phyloP scores from a whole-genome alignment of 2,329 filamentous ascomycete genomes.

The Hirsutella minnesotensis region DNA sequence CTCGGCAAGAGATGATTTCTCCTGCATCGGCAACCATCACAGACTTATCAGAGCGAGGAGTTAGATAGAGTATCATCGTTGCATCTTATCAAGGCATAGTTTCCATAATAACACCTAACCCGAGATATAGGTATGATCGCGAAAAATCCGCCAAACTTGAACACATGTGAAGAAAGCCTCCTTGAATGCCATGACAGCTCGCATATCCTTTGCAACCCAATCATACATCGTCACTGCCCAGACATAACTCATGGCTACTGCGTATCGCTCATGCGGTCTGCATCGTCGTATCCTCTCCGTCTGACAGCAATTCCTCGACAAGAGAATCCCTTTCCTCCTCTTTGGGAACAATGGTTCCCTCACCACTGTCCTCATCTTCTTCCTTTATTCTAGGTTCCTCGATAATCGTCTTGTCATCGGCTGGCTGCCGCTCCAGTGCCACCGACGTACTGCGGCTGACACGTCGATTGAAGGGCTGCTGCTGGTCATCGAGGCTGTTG shows the following conservation, averaged over 20 bases:
- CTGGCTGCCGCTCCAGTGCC: slow-evolving; percentile 13
- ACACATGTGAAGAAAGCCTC: not conserved
- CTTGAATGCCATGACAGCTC: not conserved
- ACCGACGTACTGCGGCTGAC: slow-evolving; percentile 34
- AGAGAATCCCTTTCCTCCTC: slow-evolving; percentile 22
- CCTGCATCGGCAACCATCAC: too few relatives aligned
- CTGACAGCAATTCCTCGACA: slow-evolving; percentile 27
- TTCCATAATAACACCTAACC: not conserved
- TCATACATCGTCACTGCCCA: not conserved
- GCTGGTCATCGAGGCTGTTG: slow-evolving; percentile 41
- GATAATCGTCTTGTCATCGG: slow-evolving; percentile 26
- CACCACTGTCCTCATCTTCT: slow-evolving; percentile 30
- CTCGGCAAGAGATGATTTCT: slow-evolving; percentile 23
- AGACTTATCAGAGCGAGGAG: not conserved
- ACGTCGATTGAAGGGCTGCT: slow-evolving; percentile 22
- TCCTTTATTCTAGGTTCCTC: slow-evolving; percentile 35
- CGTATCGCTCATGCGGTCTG: slow-evolving; percentile 9
- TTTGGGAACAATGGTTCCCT: slow-evolving; percentile 16
- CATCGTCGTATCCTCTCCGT: slow-evolving; percentile 26
- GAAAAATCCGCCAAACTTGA: too few relatives aligned
- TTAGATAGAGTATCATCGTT: too few relatives aligned
- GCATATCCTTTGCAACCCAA: not conserved
- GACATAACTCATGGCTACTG: not conserved
- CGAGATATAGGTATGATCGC: too few relatives aligned
- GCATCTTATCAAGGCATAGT: too few relatives aligned